Percentiles rank a stretch among this genome's conserved stretches.
These are phyloP conservation scores for Auxenochlorella protothecoides DNA, from an alignment of 139 green algal species.

Conservation along the genomic window DNA sequence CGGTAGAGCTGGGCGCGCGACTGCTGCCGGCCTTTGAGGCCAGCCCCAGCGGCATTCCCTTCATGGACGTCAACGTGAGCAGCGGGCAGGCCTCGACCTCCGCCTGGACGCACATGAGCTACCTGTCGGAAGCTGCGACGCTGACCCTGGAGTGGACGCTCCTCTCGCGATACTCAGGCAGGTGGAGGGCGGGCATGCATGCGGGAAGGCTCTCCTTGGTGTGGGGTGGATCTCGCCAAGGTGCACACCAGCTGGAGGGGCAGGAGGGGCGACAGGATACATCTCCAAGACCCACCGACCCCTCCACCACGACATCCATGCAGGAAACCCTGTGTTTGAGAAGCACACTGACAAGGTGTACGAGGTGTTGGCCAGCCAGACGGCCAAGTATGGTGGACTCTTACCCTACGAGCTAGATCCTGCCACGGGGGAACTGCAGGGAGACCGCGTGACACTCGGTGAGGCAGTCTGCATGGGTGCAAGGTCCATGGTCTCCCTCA, in stretches of 20 bases:
- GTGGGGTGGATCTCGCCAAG: not conserved
- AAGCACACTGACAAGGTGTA: too few species aligned
- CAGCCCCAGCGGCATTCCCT: constrained; percentile 52
- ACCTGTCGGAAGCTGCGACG: constrained; percentile 36
- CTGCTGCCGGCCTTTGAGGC: constrained; percentile 57
- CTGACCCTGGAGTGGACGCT: constrained; percentile 49
- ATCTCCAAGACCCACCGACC: too few species aligned
- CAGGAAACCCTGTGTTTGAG: too few species aligned
- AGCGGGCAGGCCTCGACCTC: constrained; percentile 25
- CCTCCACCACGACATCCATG: too few species aligned
- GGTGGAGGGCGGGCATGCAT: constrained; percentile 42
- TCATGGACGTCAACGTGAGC: constrained; percentile 40
- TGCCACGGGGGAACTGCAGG: too few species aligned
- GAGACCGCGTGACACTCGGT: too few species aligned
- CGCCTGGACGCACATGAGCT: constrained; percentile 18
- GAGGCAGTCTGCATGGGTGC: constrained; percentile 9
- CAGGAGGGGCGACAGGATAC: too few species aligned
- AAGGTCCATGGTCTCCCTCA: constrained; percentile 35
- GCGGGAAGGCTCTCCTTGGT: constrained; percentile 19
- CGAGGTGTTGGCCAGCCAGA: too few species aligned
- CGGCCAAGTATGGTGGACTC: too few species aligned
- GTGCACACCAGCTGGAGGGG: too few species aligned
- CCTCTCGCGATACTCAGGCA: constrained; percentile 46
- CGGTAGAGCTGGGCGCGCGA: constrained; percentile 30
- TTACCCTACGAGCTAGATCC: too few species aligned